Percentiles rank a stretch among this genome's conserved stretches.
These are phyloP conservation scores for Penicillium arizonense DNA, from an alignment of 495 filamentous ascomycete species.

Conservation along the genomic window DNA sequence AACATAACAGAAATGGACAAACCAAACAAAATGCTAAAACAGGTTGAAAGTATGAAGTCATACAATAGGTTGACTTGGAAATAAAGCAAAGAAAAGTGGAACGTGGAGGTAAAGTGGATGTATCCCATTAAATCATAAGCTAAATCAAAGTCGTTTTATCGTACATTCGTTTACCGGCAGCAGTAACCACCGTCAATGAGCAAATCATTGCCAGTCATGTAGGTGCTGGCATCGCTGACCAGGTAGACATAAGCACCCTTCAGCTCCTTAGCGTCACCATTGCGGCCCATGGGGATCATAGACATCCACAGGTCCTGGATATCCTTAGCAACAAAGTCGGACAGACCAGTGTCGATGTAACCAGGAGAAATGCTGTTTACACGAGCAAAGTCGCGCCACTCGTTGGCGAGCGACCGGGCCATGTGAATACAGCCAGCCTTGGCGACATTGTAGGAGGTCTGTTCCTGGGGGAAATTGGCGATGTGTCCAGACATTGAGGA, in stretches of 20 bases:
- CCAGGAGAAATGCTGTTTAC: constrained; percentile 74
- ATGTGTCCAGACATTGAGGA: constrained; percentile 71
- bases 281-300: constrained; percentile 76
- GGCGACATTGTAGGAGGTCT: constrained; percentile 78
- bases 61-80: neutral
- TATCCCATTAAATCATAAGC: constrained; percentile 3
- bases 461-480: constrained; percentile 76
- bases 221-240: constrained; percentile 71
- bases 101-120: neutral
- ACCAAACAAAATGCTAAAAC: neutral
- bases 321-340: constrained; percentile 70
- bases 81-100: neutral
- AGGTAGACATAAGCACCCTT: constrained; percentile 84
- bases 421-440: constrained; percentile 62
- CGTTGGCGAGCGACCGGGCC: constrained; percentile 63
- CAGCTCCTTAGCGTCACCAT: constrained; percentile 76
- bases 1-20: neutral
- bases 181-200: constrained; percentile 67
- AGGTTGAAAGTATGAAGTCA: neutral
- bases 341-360: constrained; percentile 78
- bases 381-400: constrained; percentile 76
- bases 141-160: neutral
- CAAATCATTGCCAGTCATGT: constrained; percentile 80
- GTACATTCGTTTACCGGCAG: constrained; percentile 33
- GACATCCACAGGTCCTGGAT: constrained; percentile 66